Percentiles rank a stretch among this genome's conserved stretches.
phyloP scores from a whole-genome alignment of 2,329 filamentous ascomycete species.

The Emmonsia crescens region DNA sequence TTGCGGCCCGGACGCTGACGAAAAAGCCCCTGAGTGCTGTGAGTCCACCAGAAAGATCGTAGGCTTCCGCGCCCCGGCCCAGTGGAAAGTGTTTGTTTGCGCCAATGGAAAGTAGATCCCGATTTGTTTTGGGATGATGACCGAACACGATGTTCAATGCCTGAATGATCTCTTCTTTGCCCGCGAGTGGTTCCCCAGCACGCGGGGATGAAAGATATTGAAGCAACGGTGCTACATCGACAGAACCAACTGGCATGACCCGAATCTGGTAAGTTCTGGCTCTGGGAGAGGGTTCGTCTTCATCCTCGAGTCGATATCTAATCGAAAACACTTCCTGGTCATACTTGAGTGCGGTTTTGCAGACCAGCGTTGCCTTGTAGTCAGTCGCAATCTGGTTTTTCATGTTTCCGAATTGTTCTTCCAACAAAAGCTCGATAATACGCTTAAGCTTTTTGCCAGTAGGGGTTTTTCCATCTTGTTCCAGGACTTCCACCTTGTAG shows the following conservation, averaged over 20 bases:
- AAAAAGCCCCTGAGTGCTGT: conserved; percentile 52
- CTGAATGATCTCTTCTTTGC: conserved; percentile 44
- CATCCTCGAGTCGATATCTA: conserved; percentile 27
- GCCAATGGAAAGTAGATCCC: conserved; percentile 37
- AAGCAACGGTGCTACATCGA: conserved; percentile 33
- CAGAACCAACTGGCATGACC: conserved; percentile 24
- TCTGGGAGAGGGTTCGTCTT: conserved; percentile 23
- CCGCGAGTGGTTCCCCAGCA: conserved; percentile 27
- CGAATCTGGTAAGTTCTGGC: conserved; percentile 28
- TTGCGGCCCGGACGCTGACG: conserved; percentile 49
- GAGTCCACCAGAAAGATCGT: conserved; percentile 41
- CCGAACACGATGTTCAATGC: conserved; percentile 49
- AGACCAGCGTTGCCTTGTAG: conserved; percentile 29
- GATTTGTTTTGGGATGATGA: conserved; percentile 35
- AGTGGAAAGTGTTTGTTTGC: conserved; percentile 45
- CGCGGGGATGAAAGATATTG: conserved; percentile 32
- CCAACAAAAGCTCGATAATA: conserved; percentile 38
- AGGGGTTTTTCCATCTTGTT: conserved; percentile 18
- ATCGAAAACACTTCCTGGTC: conserved; percentile 18
- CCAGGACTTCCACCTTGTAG: conserved; percentile 30
- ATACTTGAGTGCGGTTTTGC: conserved; percentile 18
- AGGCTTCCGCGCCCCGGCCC: conserved; percentile 20
- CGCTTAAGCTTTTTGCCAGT: conserved; percentile 37
- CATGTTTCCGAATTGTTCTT: conserved; percentile 24
- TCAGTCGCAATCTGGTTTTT: conserved; percentile 29